phyloP scores from a whole-genome alignment of 2,329 filamentous ascomycete genomes.

The Colletotrichum somersetense region DNA sequence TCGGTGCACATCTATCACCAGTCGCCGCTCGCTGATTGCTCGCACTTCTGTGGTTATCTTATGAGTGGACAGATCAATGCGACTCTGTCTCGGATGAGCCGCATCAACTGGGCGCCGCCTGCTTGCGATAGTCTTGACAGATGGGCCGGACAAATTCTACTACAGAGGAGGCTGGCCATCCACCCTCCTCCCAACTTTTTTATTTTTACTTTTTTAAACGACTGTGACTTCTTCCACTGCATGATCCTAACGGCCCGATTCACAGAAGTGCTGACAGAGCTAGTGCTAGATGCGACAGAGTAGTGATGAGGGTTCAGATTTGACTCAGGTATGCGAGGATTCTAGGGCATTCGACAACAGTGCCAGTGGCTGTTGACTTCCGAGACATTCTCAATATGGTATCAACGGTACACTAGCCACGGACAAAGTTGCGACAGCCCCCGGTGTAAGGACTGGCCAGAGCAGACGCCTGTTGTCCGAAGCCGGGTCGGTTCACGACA shows the following conservation, averaged over 20 bases:
- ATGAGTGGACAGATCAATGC: slow-evolving; percentile 10
- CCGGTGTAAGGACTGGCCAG: background rate
- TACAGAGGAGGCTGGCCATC: background rate
- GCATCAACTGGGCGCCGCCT: background rate
- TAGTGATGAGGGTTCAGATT: slow-evolving; percentile 24
- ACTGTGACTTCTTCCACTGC: background rate
- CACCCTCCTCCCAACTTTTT: too few species aligned
- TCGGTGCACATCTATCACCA: background rate
- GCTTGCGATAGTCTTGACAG: slow-evolving; percentile 15
- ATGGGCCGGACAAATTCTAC: background rate
- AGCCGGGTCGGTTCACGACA: slow-evolving; percentile 5
- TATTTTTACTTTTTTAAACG: background rate
- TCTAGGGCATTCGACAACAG: slow-evolving; percentile 23
- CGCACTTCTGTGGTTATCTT: slow-evolving; percentile 9
- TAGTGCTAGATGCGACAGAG: slow-evolving; percentile 27
- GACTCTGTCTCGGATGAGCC: slow-evolving; percentile 26
- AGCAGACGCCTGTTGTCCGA: background rate
- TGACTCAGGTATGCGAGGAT: background rate
- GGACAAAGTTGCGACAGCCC: background rate
- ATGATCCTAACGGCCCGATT: slow-evolving; percentile 20
- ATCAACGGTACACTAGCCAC: background rate
- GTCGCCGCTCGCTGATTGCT: background rate
- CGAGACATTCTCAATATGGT: slow-evolving; percentile 27
- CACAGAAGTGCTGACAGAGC: slow-evolving; percentile 1
- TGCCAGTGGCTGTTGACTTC: slow-evolving; percentile 16